Conservation (phyloP, 192 early-diverging fungal genomes). For the Geranomyces variabilis region DNA sequence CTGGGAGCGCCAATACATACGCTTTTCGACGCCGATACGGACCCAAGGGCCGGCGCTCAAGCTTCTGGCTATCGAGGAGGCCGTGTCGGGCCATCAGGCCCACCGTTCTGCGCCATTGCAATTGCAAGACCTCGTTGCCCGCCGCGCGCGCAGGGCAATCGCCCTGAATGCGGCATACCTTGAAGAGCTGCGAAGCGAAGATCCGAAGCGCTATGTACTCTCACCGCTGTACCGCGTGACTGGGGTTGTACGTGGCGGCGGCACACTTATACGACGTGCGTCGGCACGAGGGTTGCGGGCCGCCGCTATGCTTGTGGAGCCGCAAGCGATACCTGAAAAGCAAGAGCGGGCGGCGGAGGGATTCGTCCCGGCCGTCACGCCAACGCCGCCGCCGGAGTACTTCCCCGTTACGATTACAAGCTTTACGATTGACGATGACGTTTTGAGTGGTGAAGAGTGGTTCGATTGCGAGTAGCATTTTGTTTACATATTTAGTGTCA, state of each 20-base stretch:
- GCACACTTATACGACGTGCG: neutral
- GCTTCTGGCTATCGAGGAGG: constrained; percentile 15
- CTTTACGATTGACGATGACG: neutral
- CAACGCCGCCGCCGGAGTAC: constrained; percentile 4
- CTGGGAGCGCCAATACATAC: constrained; percentile 40
- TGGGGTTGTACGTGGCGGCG: neutral
- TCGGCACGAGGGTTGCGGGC: neutral
- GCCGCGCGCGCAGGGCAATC: neutral
- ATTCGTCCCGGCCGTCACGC: neutral
- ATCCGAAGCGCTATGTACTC: constrained; percentile 24
- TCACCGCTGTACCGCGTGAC: constrained; percentile 14
- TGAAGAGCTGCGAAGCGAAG: neutral
- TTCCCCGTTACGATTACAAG: neutral
- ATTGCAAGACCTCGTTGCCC: neutral
- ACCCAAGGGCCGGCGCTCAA: constrained; percentile 4
- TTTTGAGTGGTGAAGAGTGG: neutral
- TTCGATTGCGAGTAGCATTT: constrained; percentile 4
- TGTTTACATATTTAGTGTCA: too few relatives aligned
- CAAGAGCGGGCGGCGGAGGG: neutral
- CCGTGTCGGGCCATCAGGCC: neutral
- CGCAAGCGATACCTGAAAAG: neutral
- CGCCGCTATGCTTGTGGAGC: neutral
- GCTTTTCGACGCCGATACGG: constrained; percentile 14
- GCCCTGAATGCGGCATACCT: constrained; percentile 14
- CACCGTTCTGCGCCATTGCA: neutral